A percentile compares a stretch with the other conserved stretches of the same genome.
Evolutionary conservation across 768 basidiomycete species (phyloP).

Genomic region (Leccinum arenicola): DNA sequence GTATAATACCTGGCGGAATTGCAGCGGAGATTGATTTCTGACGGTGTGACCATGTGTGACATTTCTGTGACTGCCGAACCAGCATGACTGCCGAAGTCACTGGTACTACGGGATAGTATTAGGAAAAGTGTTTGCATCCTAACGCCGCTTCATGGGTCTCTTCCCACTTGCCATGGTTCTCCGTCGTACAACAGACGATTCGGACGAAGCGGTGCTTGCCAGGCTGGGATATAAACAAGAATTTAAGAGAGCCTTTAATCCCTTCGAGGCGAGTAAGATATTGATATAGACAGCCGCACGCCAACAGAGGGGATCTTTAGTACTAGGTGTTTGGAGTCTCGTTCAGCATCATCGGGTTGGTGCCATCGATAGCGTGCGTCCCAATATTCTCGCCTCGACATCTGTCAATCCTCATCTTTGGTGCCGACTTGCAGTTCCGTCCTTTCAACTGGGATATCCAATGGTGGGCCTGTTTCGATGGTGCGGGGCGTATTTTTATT

Average conservation of each 20-base stretch:
- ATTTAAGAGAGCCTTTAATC: slow-evolving; percentile 31
- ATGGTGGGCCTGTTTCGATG: slow-evolving; percentile 47
- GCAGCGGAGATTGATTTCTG: no score
- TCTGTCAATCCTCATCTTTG: background rate
- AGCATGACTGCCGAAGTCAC: no score
- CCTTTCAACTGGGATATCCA: slow-evolving; percentile 40
- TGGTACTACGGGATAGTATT: no score
- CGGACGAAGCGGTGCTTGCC: slow-evolving; percentile 30
- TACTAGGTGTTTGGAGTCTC: slow-evolving; percentile 62
- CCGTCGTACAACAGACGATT: background rate
- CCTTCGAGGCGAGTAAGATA: slow-evolving; percentile 21
- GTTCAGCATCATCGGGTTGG: slow-evolving; percentile 66
- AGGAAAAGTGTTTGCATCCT: background rate
- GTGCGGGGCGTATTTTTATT: slow-evolving; percentile 35
- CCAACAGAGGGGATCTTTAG: slow-evolving; percentile 4
- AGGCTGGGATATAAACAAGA: slow-evolving; percentile 34
- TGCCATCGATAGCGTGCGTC: slow-evolving; percentile 57
- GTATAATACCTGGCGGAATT: no score
- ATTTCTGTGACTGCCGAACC: no score
- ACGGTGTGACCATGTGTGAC: no score
- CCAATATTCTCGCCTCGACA: slow-evolving; percentile 5
- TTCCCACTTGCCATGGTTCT: background rate
- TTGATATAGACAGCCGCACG: no score
- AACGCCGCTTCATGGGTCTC: background rate
- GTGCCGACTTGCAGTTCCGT: slow-evolving; percentile 34